Evolutionary conservation across 805 yeast species (phyloP).

Genomic region (Torulaspora franciscae): DNA sequence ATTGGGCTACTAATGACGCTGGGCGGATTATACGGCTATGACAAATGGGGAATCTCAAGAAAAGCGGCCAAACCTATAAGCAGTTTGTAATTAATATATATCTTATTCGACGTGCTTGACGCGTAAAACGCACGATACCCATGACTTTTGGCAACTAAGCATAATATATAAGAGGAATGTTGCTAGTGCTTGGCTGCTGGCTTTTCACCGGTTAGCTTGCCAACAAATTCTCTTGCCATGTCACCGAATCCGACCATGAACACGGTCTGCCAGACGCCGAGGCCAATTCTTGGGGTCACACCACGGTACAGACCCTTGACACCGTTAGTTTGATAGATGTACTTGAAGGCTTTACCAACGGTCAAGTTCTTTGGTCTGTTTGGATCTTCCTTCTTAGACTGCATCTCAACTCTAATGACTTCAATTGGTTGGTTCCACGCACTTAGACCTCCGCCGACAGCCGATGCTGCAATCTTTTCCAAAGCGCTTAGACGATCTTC

Average conservation of each 20-base stretch:
- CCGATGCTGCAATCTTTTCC: conserved; percentile 81
- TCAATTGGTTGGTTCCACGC: conserved; percentile 99
- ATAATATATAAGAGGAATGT: neutral
- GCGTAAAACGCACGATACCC: conserved; percentile 4
- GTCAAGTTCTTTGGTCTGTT: conserved; percentile 89
- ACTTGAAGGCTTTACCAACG: conserved; percentile 69
- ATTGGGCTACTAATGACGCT: conserved; percentile 54
- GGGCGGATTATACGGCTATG: conserved; percentile 63
- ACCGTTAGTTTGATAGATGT: conserved; percentile 80
- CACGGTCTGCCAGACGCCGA: conserved; percentile 97
- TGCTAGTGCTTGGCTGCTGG: conserved; percentile 41
- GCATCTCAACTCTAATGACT: conserved; percentile 97
- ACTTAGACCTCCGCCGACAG: conserved; percentile 92
- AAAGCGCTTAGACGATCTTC: conserved; percentile 61
- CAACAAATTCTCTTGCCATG: conserved; percentile 72
- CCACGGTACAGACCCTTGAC: conserved; percentile 90
- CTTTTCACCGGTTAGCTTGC: conserved; percentile 52
- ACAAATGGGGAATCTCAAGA: conserved; percentile 52
- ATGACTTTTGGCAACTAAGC: neutral
- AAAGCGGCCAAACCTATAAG: conserved; percentile 18
- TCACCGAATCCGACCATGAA: conserved; percentile 99
- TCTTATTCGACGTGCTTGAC: conserved; percentile 1
- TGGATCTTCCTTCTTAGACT: conserved; percentile 88
- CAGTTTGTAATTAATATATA: neutral
- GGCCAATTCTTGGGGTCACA: conserved; percentile 92